Evolutionary conservation across 2,329 filamentous ascomycete genomes (phyloP).

Genomic region (Sarocladiaceae sp.): DNA sequence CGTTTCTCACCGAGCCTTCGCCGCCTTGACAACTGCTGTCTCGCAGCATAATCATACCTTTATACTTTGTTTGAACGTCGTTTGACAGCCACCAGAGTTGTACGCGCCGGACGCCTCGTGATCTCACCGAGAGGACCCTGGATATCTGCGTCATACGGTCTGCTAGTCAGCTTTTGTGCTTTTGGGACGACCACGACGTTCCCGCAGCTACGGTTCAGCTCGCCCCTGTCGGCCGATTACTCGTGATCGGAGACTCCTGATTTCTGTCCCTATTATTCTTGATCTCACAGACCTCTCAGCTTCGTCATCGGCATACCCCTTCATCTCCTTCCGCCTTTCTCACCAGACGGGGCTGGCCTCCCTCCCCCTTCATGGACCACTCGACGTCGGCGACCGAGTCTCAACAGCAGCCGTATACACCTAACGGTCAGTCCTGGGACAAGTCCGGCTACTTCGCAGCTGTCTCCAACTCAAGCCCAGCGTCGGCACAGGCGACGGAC

Average conservation of each 20-base stretch:
- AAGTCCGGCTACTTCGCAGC: conserved; percentile 1
- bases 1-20: conserved; percentile 6
- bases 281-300: not conserved
- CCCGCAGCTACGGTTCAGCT: not conserved
- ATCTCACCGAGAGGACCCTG: not conserved
- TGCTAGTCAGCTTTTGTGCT: not conserved
- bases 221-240: not conserved
- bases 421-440: conserved; percentile 3
- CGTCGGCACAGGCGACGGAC: conserved; percentile 20
- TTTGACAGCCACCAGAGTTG: not conserved
- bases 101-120: conserved; percentile 4
- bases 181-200: not conserved
- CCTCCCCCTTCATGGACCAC: conserved; percentile 9
- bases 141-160: conserved; percentile 2
- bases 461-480: conserved; percentile 19
- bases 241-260: not conserved
- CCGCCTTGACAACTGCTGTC: not conserved
- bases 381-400: conserved; percentile 3
- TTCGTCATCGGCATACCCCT: not conserved
- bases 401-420: conserved; percentile 8
- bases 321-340: not conserved
- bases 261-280: not conserved
- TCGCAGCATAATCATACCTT: conserved; percentile 1
- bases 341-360: conserved; percentile 6
- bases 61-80: not conserved